Percentiles rank a stretch among this genome's conserved stretches.
These are phyloP conservation scores for Alternaria arbusti DNA, from an alignment of 2,329 filamentous ascomycete genomes.

Conservation along the genomic window DNA sequence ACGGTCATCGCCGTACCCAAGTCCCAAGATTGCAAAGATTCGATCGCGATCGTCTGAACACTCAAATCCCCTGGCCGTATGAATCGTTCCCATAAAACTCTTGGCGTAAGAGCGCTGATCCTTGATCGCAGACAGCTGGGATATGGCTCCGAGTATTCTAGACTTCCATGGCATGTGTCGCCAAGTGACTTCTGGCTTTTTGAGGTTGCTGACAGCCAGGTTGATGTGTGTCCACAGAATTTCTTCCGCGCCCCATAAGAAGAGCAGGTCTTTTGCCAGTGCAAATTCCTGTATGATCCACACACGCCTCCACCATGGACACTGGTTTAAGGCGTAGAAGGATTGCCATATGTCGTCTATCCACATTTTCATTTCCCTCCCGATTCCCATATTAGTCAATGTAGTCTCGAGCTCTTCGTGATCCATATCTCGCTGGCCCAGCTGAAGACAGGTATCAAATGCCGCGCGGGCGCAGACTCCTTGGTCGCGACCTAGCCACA, in stretches of 20 bases:
- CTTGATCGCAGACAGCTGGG: neutral
- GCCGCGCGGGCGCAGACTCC: no score
- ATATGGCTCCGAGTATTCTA: rapidly evolving
- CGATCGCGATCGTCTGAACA: neutral
- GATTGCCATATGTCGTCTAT: no score
- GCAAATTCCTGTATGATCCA: neutral
- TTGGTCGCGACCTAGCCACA: neutral
- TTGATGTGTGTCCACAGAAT: neutral
- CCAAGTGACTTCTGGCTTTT: rapidly evolving
- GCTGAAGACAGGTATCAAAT: no score
- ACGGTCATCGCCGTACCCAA: neutral
- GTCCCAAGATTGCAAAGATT: neutral
- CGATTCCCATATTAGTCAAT: no score
- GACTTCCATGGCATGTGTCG: rapidly evolving
- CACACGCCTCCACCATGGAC: neutral
- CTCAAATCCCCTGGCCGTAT: neutral
- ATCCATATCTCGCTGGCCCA: neutral
- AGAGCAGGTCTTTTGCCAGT: neutral
- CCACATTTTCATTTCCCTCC: no score
- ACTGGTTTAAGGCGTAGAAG: no score
- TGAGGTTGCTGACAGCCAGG: neutral
- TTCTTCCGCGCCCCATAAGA: neutral
- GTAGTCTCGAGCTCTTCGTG: neutral
- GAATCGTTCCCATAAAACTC: neutral
- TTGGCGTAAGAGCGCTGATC: neutral